Evolutionary conservation across 768 basidiomycete genomes (phyloP).

Genomic region (Boletus rubescentipes): DNA sequence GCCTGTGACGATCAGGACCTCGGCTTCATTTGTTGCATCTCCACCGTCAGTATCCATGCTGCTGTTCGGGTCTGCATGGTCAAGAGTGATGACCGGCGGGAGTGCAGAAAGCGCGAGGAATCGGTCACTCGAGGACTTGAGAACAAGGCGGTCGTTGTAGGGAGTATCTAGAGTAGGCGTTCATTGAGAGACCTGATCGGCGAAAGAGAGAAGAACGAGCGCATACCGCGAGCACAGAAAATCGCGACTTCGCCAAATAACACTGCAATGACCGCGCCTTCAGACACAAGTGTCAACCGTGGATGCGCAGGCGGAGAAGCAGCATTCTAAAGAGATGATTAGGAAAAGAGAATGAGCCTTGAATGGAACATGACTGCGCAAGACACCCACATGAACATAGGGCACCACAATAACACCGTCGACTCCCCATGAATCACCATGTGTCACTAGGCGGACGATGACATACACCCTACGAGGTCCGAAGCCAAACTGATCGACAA

Average conservation of each 20-base stretch:
- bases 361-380: background rate
- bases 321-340: constrained; percentile 46
- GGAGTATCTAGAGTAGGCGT: constrained; percentile 50
- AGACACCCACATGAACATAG: constrained; percentile 65
- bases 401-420: constrained; percentile 57
- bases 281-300: constrained; percentile 57
- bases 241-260: constrained; percentile 80
- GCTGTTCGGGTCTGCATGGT: constrained; percentile 15
- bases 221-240: constrained; percentile 62
- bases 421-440: constrained; percentile 27
- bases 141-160: constrained; percentile 69
- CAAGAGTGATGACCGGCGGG: constrained; percentile 19
- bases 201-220: background rate
- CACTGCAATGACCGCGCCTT: constrained; percentile 57
- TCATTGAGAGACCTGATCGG: background rate
- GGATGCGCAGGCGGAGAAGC: constrained; percentile 72
- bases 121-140: constrained; percentile 67
- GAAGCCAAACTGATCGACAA: constrained; percentile 38
- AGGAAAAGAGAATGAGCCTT: background rate
- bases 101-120: constrained; percentile 69
- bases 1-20: constrained; percentile 51
- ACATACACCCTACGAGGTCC: constrained; percentile 65
- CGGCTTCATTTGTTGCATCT: constrained; percentile 13
- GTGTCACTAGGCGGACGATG: constrained; percentile 45
- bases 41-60: constrained; percentile 9